phyloP scores from a whole-genome alignment of 352 stramenopile genomes.

The Globisporangium acanthophoron region DNA sequence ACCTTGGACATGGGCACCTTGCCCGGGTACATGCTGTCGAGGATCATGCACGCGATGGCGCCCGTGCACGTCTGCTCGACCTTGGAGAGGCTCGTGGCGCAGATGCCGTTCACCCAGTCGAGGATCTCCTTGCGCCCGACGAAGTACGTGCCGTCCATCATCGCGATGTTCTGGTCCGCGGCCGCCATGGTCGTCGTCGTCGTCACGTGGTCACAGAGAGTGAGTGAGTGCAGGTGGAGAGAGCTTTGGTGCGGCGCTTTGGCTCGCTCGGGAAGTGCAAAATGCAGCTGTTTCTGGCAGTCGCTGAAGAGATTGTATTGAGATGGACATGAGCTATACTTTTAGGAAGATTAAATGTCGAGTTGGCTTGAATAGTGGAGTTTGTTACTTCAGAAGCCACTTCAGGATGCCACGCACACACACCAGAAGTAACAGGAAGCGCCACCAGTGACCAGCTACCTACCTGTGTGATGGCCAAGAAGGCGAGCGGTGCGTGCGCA shows the following conservation, averaged over 20 bases:
- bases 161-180: conserved; percentile 86
- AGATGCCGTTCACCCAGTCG: conserved; percentile 98
- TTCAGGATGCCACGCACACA: background rate
- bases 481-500: conserved; percentile 20
- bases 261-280: no score
- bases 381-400: background rate
- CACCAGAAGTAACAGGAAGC: conserved; percentile 3
- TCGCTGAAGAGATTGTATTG: no score
- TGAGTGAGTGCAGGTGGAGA: no score
- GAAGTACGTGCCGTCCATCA: conserved; percentile 98
- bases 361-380: no score
- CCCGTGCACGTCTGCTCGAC: conserved; percentile 97
- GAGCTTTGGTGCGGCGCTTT: background rate
- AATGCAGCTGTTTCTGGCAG: no score
- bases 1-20: conserved; percentile 96
- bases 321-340: no score
- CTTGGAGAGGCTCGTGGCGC: conserved; percentile 93
- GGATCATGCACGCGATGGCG: conserved; percentile 96
- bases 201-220: no score
- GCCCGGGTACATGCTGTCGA: conserved; percentile 92
- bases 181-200: conserved; percentile 38
- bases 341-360: no score
- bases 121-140: conserved; percentile 96
- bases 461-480: conserved; percentile 44
- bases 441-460: conserved; percentile 2